Base-by-base conservation (phyloP, 2,329 filamentous ascomycete genomes). In the Mycosphaerella arachidis region DNA sequence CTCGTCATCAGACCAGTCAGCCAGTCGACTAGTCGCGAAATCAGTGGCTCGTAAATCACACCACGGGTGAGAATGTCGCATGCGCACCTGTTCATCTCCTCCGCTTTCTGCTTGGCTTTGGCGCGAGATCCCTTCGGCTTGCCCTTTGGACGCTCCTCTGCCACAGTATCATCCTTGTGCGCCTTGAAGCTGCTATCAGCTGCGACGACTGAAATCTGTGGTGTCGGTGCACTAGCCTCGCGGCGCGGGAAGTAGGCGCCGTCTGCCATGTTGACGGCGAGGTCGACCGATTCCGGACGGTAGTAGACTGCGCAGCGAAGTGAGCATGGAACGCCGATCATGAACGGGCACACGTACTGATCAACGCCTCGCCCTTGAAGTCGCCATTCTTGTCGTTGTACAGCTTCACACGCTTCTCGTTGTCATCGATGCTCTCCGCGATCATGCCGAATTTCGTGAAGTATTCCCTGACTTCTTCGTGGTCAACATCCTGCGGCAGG, bases 1-100 rank as follows among this genome's bases (percentile, higher is more conserved):
- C 72, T 97, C 92, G 70, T 97, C 93, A 71, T 91, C 90, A 70
- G 91, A 90, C 94, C 94, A 99, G 74, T 97, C 92, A 3, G 92
- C 89, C 35, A 97, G 84, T 76, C 93, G 92, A 53, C 91, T 93
- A 70, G 31, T 30, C 5, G 45, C 13, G 30, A 30, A 46, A 7
- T 68, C 55, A 65, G 59, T 43, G 35, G 45, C 20, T 50, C 8
- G 8, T 6, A 12, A 12, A 27, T 29, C 9, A 27, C 46, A 12
- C 20, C 9, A 18, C 29, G 13, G 46, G 7, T 18, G 13, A 18
- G 40, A 7, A n/a, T 16, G 7, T 27, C 8, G 18, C 24, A 52
- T 13, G 67, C 77, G 57, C 70, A 84, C 83, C 75, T 81, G 66
- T 93, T 91, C 68, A 97, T 81, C 73, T 93, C 94, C 74, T 96